Evolutionary conservation across 495 filamentous ascomycete species (phyloP), one percentile per base, ranked within the genome.

Genomic region (Venustampulla echinocandica): DNA sequence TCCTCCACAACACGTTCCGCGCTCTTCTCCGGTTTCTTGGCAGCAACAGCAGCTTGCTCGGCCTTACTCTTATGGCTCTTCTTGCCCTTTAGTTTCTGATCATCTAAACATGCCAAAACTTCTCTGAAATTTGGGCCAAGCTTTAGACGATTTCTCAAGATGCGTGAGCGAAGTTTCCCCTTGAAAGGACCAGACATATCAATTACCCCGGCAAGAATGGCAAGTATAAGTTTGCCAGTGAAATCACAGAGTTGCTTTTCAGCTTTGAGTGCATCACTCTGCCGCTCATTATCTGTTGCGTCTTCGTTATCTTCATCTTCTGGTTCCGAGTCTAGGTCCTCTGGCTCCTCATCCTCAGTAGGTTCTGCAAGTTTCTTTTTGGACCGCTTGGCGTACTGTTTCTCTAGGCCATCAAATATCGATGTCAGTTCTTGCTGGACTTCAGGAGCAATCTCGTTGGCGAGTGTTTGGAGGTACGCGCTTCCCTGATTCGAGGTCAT

Each of bases 181-280:
- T 73, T 73, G 23, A 73, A 61, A 18, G 70, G 63, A 1, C 74
- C 77, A 1, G 63, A 72, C 13, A 70, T 65, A 50, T 95, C 87
- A 35, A 95, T 60, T 14, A 84, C 75, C 30, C 80, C 77, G 7
- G 79, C 87, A 4, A 85, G 69, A 19, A 93, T 77, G 0, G 81
- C 81, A 18, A 93, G 69, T 7, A 95, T 85, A 25, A 92, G 72
- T 54, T 88, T 89, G 30, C 83, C 82, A 4, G 89, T 78, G 2
- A 95, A 69, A 54, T 87, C 84, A 64, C 90, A 96, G 0, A 97
- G 70, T 14, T 79, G 75, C 55, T 90, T 78, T 60, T 97, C 90
- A 1, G 85, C 76, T 28, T 85, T 66, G 11, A 95, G 67, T 42
- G 79, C 74, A 18, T 73, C 73, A 10, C 71, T 72, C 41, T 76